Evolutionary conservation across 306 rosid species (phyloP).

Genomic region (Fragaria vesca): DNA sequence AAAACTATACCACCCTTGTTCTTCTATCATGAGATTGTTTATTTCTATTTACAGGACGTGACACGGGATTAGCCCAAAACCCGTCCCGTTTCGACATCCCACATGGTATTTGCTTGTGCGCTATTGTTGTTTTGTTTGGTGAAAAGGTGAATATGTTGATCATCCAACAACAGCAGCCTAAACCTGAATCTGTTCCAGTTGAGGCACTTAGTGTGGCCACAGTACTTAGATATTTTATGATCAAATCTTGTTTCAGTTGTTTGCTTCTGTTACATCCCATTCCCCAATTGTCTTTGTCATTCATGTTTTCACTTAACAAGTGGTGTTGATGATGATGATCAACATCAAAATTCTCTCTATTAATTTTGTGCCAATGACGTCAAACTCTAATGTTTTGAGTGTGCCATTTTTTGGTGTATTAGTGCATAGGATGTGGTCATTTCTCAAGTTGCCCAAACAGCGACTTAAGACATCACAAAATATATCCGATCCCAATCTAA

Average conservation of each 20-base stretch:
- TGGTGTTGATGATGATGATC: not conserved
- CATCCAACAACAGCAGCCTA: not conserved
- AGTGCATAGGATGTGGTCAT: not conserved
- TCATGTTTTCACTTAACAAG: not conserved
- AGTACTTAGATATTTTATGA: not conserved
- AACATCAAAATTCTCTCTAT: not conserved
- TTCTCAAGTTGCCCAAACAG: not conserved
- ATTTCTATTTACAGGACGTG: too few relatives aligned
- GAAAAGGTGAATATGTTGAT: not conserved
- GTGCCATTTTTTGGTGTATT: not conserved
- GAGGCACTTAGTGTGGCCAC: not conserved
- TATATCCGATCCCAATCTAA: not conserved
- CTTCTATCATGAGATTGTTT: too few relatives aligned
- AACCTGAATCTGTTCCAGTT: not conserved
- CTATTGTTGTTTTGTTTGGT: not conserved
- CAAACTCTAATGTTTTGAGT: not conserved
- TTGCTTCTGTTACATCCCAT: constrained; percentile 1
- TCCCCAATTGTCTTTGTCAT: not conserved
- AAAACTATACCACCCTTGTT: too few relatives aligned
- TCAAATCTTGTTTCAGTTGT: not conserved
- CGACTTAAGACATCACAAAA: not conserved
- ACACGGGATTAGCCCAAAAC: too few relatives aligned
- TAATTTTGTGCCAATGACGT: not conserved
- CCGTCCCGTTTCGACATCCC: too few relatives aligned
- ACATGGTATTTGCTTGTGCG: not conserved